These are phyloP conservation scores for Phytophthora foliorum DNA, from an alignment of 352 stramenopile species.

Conservation along the genomic window DNA sequence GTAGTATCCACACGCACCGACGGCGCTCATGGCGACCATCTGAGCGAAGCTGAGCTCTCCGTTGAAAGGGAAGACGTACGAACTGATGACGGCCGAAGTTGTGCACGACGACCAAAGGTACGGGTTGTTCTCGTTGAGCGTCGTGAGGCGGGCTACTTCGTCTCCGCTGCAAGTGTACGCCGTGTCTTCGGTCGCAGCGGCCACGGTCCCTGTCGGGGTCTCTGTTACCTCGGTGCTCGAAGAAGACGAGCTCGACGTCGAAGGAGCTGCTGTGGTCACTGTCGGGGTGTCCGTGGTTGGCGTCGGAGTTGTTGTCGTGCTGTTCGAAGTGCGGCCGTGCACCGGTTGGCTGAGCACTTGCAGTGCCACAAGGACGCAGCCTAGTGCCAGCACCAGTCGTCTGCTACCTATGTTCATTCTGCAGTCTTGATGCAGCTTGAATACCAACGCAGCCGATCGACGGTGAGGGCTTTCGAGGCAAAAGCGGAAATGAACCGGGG, in stretches of 20 bases:
- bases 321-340: constrained; percentile 20
- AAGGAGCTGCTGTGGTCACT: constrained; percentile 16
- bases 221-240: constrained; percentile 9
- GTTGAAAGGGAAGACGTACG: constrained; percentile 45
- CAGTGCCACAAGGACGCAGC: constrained; percentile 11
- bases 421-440: neutral
- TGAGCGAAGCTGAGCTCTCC: constrained; percentile 42
- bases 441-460: constrained; percentile 4
- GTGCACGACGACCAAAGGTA: constrained; percentile 39
- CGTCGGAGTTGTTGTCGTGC: constrained; percentile 21
- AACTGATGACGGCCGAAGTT: constrained; percentile 25
- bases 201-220: constrained; percentile 27
- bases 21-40: constrained; percentile 39
- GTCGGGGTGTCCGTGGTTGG: constrained; percentile 27
- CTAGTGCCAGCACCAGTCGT: constrained; percentile 14
- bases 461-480: constrained; percentile 2
- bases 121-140: constrained; percentile 39
- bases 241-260: constrained; percentile 16
- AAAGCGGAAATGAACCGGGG: constrained; percentile 30
- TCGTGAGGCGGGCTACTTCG: constrained; percentile 38
- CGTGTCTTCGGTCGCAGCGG: constrained; percentile 15
- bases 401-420: constrained; percentile 13
- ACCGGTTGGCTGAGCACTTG: constrained; percentile 10
- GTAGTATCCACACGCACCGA: constrained; percentile 33
- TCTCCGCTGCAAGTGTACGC: constrained; percentile 45